phyloP scores from a whole-genome alignment of 1,139 yeast species.

The Kazachstania sp. region DNA sequence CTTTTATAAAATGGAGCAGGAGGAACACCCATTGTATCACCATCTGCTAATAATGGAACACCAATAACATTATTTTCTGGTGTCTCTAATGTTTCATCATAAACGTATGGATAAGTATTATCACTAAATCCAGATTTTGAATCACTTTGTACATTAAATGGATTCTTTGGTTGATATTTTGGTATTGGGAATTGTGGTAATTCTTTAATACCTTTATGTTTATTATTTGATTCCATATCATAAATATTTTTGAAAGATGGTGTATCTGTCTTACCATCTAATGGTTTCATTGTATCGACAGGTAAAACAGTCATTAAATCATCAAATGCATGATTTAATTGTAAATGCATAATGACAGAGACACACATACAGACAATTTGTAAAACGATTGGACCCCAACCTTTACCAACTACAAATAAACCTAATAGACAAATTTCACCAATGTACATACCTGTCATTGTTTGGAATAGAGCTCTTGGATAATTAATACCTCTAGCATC shows the following conservation, averaged over 20 bases:
- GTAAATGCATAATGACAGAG: slow-evolving; percentile 59
- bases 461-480: slow-evolving; percentile 81
- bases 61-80: slow-evolving; percentile 18
- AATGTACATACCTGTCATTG: slow-evolving; percentile 77
- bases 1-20: slow-evolving; percentile 37
- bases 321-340: slow-evolving; percentile 54
- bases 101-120: slow-evolving; percentile 19
- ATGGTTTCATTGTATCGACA: slow-evolving; percentile 52
- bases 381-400: slow-evolving; percentile 88
- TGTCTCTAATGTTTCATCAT: slow-evolving; percentile 8
- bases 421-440: slow-evolving; percentile 83
- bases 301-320: slow-evolving; percentile 54
- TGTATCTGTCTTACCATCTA: slow-evolving; percentile 62
- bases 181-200: slow-evolving; percentile 25
- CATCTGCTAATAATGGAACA: slow-evolving; percentile 46
- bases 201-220: slow-evolving; percentile 15
- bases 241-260: slow-evolving; percentile 37
- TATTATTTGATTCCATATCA: slow-evolving; percentile 2
- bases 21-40: slow-evolving; percentile 29
- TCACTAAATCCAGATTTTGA: slow-evolving; percentile 19
- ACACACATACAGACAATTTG: slow-evolving; percentile 56
- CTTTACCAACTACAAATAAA: slow-evolving; percentile 79
- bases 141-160: slow-evolving; percentile 8
- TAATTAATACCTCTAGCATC: slow-evolving; percentile 81
- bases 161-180: slow-evolving; percentile 19